Base-by-base conservation (phyloP, 768 basidiomycete species). In the Suillus subluteus region DNA sequence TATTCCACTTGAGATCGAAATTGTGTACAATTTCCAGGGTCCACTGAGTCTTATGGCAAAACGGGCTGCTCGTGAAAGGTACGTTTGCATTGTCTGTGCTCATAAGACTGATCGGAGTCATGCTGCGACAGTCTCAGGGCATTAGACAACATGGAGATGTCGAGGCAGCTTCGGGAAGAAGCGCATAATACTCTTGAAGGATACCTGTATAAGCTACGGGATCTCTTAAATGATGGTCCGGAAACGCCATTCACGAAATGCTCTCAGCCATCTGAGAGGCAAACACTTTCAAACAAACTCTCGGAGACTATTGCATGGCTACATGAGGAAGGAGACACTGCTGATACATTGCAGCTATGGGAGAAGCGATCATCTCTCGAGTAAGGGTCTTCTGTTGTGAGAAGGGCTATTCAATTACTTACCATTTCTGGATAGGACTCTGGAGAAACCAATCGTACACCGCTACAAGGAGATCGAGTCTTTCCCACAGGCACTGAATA, bases 141-240 rank as follows among this genome's bases (percentile, higher is more conserved):
- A 12, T 83, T 97, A 66, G 93, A 97, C 70, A 76, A 81, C 8
- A 88, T 91, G 64, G 96, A 99, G 79, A 80, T 83, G 2, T 85
- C 88, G 21, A 95, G 94, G 76, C 83, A 82, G 40, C 87, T 88
- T 63, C 89, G 89, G 40, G 96, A 96, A 72, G 98, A 99, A 76
- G 94, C 95, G 3, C 85, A 91, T 38, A 99, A 99, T 78, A 83
- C 86, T 32, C 87, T 99, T 62, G 98, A 99, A 78, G 88, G 91
- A 40, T 98, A 98, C 74, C 79, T 99, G n/a, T 99, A 99, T 81
- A 87, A 90, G 67, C 79, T 98, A 41, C 89, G 94, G 26, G 95
- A 95, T 73, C 82, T 97, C 12, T 81, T 98, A 38, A 84, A 87
- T 38, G 88, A 91, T 46, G 85, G 87, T 13, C 71, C 79, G 6